Percentiles rank a stretch among this genome's conserved stretches.
Conservation (phyloP, 2,329 filamentous ascomycete genomes). For the Colletotrichum gloeosporioides region DNA sequence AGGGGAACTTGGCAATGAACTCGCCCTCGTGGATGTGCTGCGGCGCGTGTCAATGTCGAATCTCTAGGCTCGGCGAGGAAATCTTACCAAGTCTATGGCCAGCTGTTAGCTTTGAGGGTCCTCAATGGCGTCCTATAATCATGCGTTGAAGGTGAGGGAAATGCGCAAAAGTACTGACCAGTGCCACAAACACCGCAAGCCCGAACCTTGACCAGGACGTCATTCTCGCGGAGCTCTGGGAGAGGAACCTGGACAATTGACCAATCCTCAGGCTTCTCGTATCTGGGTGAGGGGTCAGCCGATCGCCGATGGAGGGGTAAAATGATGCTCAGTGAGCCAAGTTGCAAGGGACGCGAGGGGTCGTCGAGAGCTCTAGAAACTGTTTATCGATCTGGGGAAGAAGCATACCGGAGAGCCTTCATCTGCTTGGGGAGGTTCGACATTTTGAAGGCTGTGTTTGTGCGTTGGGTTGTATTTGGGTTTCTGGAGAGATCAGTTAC, state of each 20-base stretch:
- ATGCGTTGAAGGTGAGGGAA: background rate
- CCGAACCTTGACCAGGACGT: slow-evolving; percentile 71
- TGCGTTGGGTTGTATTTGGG: background rate
- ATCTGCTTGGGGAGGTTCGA: slow-evolving; percentile 56
- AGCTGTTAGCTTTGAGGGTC: slow-evolving; percentile 24
- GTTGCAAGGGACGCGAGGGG: background rate
- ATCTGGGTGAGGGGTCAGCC: slow-evolving; percentile 41
- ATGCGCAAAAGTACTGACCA: slow-evolving; percentile 38
- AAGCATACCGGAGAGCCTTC: slow-evolving; percentile 65
- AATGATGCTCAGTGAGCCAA: background rate
- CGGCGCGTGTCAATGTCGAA: slow-evolving; percentile 16
- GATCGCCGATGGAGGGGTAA: slow-evolving; percentile 14
- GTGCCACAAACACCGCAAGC: slow-evolving; percentile 69
- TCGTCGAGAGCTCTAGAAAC: background rate
- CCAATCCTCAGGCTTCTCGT: slow-evolving; percentile 67
- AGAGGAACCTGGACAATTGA: slow-evolving; percentile 67
- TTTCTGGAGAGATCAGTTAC: background rate
- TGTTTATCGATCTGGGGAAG: background rate
- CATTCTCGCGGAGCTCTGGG: slow-evolving; percentile 63
- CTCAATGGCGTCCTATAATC: background rate
- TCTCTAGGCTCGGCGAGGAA: background rate
- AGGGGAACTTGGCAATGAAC: slow-evolving; percentile 67
- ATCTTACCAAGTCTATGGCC: slow-evolving; percentile 38
- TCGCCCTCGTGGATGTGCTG: slow-evolving; percentile 71
- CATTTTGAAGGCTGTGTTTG: slow-evolving; percentile 30